Percentiles rank a stretch among this genome's conserved stretches.
phyloP scores from a whole-genome alignment of 2,329 filamentous ascomycete species.

The Nigrospora oryzae region DNA sequence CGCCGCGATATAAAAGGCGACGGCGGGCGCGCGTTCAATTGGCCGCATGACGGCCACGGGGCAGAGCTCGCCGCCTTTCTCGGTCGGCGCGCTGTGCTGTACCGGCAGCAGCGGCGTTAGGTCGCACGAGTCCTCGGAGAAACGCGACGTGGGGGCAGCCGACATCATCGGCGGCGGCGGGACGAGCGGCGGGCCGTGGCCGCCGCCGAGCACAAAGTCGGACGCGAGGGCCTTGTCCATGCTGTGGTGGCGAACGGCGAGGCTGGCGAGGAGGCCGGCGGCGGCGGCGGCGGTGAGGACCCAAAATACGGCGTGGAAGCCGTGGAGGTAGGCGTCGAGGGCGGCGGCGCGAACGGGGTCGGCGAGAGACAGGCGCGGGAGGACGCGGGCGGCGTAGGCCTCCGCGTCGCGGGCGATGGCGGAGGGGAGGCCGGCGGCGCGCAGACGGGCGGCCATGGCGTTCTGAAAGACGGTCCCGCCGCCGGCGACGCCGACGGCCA shows the following conservation, averaged over 20 bases:
- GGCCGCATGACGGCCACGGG: background rate
- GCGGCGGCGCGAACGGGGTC: conserved; percentile 8
- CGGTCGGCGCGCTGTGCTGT: background rate
- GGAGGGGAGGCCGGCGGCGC: background rate
- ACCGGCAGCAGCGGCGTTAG: background rate
- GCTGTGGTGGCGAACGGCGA: conserved; percentile 12
- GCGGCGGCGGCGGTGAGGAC: conserved; percentile 10
- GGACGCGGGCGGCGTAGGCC: conserved; percentile 13
- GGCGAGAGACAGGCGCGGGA: conserved; percentile 10
- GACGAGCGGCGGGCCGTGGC: background rate
- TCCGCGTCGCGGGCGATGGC: conserved; percentile 15
- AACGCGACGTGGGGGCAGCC: background rate
- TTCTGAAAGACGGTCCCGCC: conserved; percentile 12
- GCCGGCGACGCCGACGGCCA: conserved; percentile 10
- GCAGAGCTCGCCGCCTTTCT: background rate
- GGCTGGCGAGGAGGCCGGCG: conserved; percentile 9
- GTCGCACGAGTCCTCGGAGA: background rate
- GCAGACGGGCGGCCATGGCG: conserved; percentile 10
- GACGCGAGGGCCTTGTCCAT: conserved; percentile 14
- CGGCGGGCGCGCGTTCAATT: background rate
- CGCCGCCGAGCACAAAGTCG: background rate
- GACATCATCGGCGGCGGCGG: background rate
- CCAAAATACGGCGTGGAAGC: conserved; percentile 17
- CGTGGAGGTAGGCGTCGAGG: conserved; percentile 11
- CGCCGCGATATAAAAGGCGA: background rate